Conservation (phyloP, 306 rosid species). For the Casuarina cunninghamiana region DNA sequence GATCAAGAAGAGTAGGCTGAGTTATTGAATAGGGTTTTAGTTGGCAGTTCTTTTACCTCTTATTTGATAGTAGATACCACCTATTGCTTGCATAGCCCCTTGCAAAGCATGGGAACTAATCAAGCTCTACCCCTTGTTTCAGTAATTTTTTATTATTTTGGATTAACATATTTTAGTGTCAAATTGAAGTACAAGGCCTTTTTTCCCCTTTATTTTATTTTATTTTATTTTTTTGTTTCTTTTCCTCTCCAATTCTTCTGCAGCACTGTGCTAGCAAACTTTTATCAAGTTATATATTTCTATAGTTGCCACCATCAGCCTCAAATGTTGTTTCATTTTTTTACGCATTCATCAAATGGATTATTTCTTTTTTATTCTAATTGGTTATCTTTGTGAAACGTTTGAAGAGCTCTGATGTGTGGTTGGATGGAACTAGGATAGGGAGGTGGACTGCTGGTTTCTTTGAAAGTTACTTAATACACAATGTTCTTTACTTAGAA, state of each 20-base stretch:
- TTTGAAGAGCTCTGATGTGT: background rate
- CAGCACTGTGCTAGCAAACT: background rate
- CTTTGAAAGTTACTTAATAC: background rate
- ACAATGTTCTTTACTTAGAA: background rate
- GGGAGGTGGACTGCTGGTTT: background rate
- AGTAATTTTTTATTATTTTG: background rate
- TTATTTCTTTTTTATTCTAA: background rate
- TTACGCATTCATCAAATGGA: background rate
- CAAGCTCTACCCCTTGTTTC: background rate
- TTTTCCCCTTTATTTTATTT: background rate
- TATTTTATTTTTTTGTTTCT: background rate
- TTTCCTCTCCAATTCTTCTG: background rate
- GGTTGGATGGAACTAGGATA: background rate
- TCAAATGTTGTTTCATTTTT: background rate
- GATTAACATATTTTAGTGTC: background rate
- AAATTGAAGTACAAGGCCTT: background rate
- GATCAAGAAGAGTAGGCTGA: background rate
- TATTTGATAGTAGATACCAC: background rate
- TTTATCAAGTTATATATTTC: background rate
- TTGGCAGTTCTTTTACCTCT: background rate
- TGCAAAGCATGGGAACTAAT: background rate
- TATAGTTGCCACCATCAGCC: background rate
- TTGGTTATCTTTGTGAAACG: background rate
- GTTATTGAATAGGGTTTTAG: background rate
- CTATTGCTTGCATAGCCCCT: background rate